Conservation (phyloP, 2,329 filamentous ascomycete species). For the Neonectria punicea region DNA sequence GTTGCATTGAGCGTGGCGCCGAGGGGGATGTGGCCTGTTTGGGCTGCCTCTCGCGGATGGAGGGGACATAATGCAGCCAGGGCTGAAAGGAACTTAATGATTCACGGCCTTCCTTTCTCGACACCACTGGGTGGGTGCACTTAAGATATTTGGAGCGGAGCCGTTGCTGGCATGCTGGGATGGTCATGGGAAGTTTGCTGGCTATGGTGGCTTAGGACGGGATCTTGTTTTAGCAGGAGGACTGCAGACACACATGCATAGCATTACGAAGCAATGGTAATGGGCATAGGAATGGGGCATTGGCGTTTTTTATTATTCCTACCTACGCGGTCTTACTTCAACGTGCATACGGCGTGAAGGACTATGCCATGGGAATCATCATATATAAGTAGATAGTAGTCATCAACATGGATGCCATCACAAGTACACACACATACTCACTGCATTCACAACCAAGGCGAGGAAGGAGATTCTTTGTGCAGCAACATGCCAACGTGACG, state of each 20-base stretch:
- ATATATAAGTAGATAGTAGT: constrained; percentile 35
- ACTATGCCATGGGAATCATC: constrained; percentile 14
- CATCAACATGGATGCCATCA: constrained; percentile 23
- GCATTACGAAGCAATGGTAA: constrained; percentile 23
- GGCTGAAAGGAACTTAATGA: constrained; percentile 13
- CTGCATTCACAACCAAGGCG: background rate
- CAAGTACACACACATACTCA: background rate
- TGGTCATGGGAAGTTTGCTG: constrained; percentile 3
- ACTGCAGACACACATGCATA: constrained; percentile 14
- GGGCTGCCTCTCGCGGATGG: constrained; percentile 65
- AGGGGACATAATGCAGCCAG: constrained; percentile 42
- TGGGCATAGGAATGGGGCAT: constrained; percentile 24
- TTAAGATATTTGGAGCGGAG: constrained; percentile 10
- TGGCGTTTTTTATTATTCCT: constrained; percentile 35
- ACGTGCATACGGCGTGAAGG: constrained; percentile 20
- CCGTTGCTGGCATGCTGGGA: constrained; percentile 4
- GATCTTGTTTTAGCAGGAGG: constrained; percentile 1
- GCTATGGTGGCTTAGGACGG: background rate
- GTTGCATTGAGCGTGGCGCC: constrained; percentile 72
- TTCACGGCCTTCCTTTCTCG: constrained; percentile 24
- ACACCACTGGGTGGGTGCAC: constrained; percentile 14
- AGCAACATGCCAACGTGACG: constrained; percentile 37
- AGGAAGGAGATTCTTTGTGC: constrained; percentile 8
- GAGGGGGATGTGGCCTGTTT: constrained; percentile 75
- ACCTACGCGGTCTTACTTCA: constrained; percentile 18